Evolutionary conservation across 805 yeast genomes (phyloP), one percentile per base, ranked within the genome.

Genomic region (Yarrowia sp.): DNA sequence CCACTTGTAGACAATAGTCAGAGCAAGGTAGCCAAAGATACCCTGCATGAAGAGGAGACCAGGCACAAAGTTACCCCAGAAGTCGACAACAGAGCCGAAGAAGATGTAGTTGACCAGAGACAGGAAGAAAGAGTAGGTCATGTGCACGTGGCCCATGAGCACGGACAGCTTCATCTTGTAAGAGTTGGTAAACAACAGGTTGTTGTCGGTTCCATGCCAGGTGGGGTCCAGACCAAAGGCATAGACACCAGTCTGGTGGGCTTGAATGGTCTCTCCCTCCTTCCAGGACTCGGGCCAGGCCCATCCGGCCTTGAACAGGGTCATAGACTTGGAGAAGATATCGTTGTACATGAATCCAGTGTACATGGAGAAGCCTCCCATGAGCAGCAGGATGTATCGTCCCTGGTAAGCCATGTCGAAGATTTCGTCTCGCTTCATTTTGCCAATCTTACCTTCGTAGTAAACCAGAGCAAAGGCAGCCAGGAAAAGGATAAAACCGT

Each of bases 121-220:
- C 73, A 92, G 92, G 75, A 85, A 75, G 73, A 85, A 88, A 4
- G 97, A 90, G 77, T 93, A 95, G 12, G 92, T 79, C 99, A 95
- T 95, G 78, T 95, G 99, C 52, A 83, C 77, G 77, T 88, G 93
- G 4, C 99, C 99, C 92, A 95, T 88, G 69, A 95, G 81, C 65
- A 95, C 88, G 1, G 98, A 92, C 67, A 95, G 81, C 76, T 95
- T 95, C 99, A 95, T 95, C 81, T 95, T 95, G 79, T 90, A 95
- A 2, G 98, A 92, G 79, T 95, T 95, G 59, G 96, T 84, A 78
- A 95, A 95, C 66, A 96, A 77, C 71, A 95, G 81, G 61, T 87
- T 86, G 78, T 95, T 95, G 70, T 95, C 99, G 43, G 98, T 83
- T 17, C 98, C 97, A 76, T 95, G 99, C 99, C 99, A 95, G 11